These are phyloP conservation scores for Cichorium intybus DNA, from an alignment of 140 eudicot genomes.

Conservation along the genomic window DNA sequence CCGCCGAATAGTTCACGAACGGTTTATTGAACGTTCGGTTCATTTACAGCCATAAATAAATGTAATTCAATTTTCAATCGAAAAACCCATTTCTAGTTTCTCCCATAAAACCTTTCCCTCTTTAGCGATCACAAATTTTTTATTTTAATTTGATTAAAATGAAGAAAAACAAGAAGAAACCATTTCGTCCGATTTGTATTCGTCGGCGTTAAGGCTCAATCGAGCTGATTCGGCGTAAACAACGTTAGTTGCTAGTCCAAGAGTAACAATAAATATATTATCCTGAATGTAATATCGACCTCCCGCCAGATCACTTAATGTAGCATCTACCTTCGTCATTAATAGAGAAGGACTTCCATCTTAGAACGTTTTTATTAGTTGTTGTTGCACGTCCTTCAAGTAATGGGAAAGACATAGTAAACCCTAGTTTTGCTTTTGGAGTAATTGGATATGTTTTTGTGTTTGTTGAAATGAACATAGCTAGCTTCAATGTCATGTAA, in stretches of 20 bases:
- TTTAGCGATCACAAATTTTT: neutral
- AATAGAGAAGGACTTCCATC: conserved; percentile 48
- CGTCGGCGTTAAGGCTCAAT: conserved; percentile 19
- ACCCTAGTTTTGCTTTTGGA: conserved; percentile 45
- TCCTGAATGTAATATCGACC: conserved; percentile 59
- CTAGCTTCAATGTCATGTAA: conserved; percentile 52
- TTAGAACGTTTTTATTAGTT: conserved; percentile 29
- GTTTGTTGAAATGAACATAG: conserved; percentile 41
- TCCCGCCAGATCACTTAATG: conserved; percentile 60
- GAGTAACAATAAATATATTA: conserved; percentile 53
- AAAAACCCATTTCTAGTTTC: too few species aligned
- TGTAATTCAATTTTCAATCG: too few species aligned
- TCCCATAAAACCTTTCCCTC: too few species aligned
- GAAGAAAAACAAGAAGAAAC: conserved; percentile 16
- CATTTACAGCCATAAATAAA: too few species aligned
- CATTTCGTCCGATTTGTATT: conserved; percentile 45
- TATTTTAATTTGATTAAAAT: neutral
- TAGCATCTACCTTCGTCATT: conserved; percentile 61
- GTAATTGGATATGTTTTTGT: conserved; percentile 14
- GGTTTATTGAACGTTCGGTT: too few species aligned
- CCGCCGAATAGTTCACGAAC: too few species aligned
- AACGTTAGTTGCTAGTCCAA: conserved; percentile 64
- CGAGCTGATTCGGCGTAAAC: conserved; percentile 56
- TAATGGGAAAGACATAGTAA: conserved; percentile 56
- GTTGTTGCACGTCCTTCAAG: conserved; percentile 32